phyloP scores from a whole-genome alignment of 139 green algal genomes.

The Coelastrella sp. region DNA sequence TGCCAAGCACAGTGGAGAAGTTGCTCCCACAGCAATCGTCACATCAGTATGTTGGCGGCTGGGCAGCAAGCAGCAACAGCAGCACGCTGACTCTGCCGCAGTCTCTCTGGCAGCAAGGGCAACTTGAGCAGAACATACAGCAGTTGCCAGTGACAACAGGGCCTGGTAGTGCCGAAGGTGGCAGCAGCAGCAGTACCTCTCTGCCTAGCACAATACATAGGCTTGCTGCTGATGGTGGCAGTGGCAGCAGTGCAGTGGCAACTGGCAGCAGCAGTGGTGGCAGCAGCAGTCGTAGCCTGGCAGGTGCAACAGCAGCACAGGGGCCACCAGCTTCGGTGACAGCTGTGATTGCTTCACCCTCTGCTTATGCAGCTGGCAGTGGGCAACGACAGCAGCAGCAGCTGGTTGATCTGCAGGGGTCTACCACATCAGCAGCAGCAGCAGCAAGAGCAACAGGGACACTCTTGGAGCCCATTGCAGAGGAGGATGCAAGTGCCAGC shows the following conservation, averaged over 20 bases:
- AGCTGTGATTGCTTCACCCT: not conserved
- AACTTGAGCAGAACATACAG: not conserved
- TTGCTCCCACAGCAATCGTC: not conserved
- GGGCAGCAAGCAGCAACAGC: not conserved
- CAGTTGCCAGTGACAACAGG: not conserved
- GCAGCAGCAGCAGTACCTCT: conserved; percentile 19
- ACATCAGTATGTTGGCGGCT: not conserved
- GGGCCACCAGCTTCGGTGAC: not conserved
- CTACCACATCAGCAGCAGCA: not conserved
- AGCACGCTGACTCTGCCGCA: too few relatives aligned
- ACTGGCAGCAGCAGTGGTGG: not conserved
- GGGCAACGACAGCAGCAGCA: conserved; percentile 2
- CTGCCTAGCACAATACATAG: conserved; percentile 20
- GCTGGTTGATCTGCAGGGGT: not conserved
- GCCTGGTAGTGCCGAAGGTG: not conserved
- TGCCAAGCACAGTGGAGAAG: conserved; percentile 16
- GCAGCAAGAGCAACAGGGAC: not conserved
- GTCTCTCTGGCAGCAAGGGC: too few relatives aligned
- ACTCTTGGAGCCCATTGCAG: not conserved
- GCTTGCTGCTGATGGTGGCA: not conserved
- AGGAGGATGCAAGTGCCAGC: not conserved
- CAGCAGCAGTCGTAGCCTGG: not conserved
- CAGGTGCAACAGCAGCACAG: not conserved
- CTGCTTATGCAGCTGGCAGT: not conserved
- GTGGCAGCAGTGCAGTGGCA: too few relatives aligned